These are phyloP conservation scores for Larix sibirica DNA, from an alignment of 83 land plant species.

Conservation along the genomic window DNA sequence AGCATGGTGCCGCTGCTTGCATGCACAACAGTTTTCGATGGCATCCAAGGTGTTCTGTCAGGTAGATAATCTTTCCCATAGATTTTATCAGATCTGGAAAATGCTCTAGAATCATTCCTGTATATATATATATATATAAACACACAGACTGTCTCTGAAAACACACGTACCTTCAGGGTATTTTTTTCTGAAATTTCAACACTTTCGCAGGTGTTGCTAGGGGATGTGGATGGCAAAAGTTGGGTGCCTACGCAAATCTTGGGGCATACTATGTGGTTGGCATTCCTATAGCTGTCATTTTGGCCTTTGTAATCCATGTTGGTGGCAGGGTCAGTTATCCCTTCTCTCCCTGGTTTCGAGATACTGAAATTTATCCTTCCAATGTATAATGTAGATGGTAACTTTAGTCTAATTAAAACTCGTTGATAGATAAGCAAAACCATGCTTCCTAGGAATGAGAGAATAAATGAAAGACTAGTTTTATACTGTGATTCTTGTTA, in stretches of 20 bases:
- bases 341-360: no score
- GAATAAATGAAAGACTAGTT: no score
- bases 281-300: conserved; percentile 30
- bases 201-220: conserved; percentile 31
- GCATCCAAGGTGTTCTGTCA: conserved; percentile 33
- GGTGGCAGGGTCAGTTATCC: conserved; percentile 31
- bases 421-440: background rate
- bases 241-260: conserved; percentile 35
- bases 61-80: conserved; percentile 20
- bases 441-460: background rate
- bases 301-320: conserved; percentile 37
- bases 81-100: no score
- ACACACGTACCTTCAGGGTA: no score
- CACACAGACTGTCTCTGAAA: background rate
- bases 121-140: background rate
- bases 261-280: conserved; percentile 57
- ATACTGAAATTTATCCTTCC: background rate
- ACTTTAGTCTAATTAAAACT: background rate
- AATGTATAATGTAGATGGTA: background rate
- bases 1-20: conserved; percentile 35
- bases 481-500: no score
- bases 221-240: conserved; percentile 57
- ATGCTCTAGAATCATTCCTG: no score
- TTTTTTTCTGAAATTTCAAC: background rate
- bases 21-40: conserved; percentile 43